These are phyloP conservation scores for Austroboletus sp. DNA, from an alignment of 1,284 basidiomycete genomes.

Conservation along the genomic window DNA sequence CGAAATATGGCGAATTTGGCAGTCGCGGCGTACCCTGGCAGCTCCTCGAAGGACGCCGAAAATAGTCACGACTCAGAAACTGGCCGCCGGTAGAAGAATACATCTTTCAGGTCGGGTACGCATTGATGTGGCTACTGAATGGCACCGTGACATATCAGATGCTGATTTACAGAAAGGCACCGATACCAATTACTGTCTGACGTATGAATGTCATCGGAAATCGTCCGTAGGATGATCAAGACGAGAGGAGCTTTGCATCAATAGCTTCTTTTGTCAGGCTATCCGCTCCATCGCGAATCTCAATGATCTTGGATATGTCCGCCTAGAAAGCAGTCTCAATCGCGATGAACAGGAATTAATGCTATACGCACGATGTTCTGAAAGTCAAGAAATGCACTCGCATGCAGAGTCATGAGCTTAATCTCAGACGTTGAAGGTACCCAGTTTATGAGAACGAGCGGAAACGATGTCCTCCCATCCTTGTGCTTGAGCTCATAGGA, in stretches of 20 bases:
- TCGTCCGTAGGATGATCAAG: slow-evolving; percentile 4
- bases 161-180: background rate
- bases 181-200: background rate
- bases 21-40: too few relatives aligned
- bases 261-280: slow-evolving; percentile 67
- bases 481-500: slow-evolving; percentile 77
- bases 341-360: slow-evolving; percentile 1
- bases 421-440: slow-evolving; percentile 69
- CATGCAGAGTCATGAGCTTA: slow-evolving; percentile 74
- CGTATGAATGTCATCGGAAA: background rate
- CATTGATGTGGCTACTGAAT: background rate
- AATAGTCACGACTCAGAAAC: too few relatives aligned
- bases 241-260: slow-evolving; percentile 52
- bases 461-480: slow-evolving; percentile 83
- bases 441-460: slow-evolving; percentile 83
- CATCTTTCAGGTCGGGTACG: too few relatives aligned
- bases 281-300: slow-evolving; percentile 76
- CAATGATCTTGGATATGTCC: slow-evolving; percentile 69
- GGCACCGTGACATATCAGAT: background rate
- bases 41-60: too few relatives aligned
- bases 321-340: slow-evolving; percentile 38
- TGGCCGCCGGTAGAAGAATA: too few relatives aligned
- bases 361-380: slow-evolving; percentile 56
- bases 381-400: slow-evolving; percentile 74
- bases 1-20: too few relatives aligned